Percentiles rank a stretch among this genome's conserved stretches.
These are phyloP conservation scores for Dryadomyces quercivorus DNA, from an alignment of 2,329 filamentous ascomycete genomes.

Conservation along the genomic window DNA sequence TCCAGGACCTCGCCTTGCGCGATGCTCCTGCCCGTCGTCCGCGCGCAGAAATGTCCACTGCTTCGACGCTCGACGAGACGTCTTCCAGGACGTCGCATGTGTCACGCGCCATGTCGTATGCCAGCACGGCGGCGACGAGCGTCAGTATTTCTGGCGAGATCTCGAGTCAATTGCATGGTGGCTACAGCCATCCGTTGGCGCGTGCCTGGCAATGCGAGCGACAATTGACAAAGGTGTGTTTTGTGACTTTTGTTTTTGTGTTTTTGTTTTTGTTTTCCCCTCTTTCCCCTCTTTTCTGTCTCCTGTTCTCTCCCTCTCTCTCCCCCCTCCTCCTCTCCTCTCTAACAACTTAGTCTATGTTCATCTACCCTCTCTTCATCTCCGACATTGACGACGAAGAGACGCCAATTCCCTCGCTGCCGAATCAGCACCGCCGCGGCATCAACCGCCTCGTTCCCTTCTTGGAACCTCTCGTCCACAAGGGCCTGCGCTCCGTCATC, in stretches of 20 bases:
- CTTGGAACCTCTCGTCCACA: conserved; percentile 74
- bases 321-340: not conserved
- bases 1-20: conserved; percentile 51
- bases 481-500: conserved; percentile 86
- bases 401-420: conserved; percentile 77
- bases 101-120: conserved; percentile 52
- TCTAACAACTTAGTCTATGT: conserved; percentile 61
- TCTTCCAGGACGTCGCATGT: conserved; percentile 48
- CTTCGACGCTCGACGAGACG: conserved; percentile 46
- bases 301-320: not conserved
- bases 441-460: conserved; percentile 77
- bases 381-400: conserved; percentile 92
- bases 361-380: conserved; percentile 95
- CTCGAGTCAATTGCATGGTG: conserved; percentile 70
- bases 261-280: too few relatives aligned
- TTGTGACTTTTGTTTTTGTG: too few relatives aligned
- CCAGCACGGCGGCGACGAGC: conserved; percentile 54
- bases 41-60: conserved; percentile 29
- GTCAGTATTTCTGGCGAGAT: conserved; percentile 65
- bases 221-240: conserved; percentile 67
- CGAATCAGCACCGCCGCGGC: conserved; percentile 79
- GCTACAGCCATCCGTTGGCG: conserved; percentile 69
- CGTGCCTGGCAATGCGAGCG: conserved; percentile 74
- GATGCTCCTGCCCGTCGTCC: conserved; percentile 37
- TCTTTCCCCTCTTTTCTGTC: not conserved